Percentiles rank a stretch among this genome's conserved stretches.
Evolutionary conservation across 202 grass and related monocot species (phyloP).

Genomic region (Schoenoplectus tabernaemontani): DNA sequence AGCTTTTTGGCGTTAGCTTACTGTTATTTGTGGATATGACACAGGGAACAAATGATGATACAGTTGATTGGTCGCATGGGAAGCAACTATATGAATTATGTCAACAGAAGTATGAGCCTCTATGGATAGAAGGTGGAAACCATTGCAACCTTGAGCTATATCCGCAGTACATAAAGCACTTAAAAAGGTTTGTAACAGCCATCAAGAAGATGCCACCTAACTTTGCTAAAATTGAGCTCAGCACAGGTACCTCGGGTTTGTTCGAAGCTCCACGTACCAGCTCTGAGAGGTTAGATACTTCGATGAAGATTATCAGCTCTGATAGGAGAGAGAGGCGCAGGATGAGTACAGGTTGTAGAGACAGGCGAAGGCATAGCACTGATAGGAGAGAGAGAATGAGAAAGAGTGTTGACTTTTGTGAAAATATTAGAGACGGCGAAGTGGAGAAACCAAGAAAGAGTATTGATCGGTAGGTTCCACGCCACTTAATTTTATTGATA

Average conservation of each 20-base stretch:
- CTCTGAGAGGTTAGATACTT: conserved; percentile 31
- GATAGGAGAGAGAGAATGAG: conserved; percentile 56
- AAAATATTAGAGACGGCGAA: conserved; percentile 29
- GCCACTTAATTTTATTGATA: not conserved
- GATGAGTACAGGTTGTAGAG: conserved; percentile 35
- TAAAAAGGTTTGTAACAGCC: conserved; percentile 61
- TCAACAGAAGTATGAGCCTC: conserved; percentile 79
- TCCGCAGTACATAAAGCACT: conserved; percentile 64
- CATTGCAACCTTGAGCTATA: conserved; percentile 72
- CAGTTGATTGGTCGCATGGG: conserved; percentile 67
- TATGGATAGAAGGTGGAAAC: conserved; percentile 82
- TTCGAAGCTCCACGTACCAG: conserved; percentile 26
- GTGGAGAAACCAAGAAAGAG: conserved; percentile 93
- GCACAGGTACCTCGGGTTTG: conserved; percentile 18
- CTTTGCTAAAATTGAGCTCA: conserved; percentile 25
- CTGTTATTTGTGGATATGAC: conserved; percentile 26
- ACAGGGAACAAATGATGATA: conserved; percentile 72
- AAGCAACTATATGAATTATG: conserved; percentile 74
- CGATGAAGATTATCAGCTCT: conserved; percentile 45
- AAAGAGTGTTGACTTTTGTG: conserved; percentile 55
- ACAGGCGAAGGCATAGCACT: conserved; percentile 50
- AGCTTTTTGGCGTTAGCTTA: not conserved
- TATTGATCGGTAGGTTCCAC: conserved; percentile 56
- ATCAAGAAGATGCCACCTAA: conserved; percentile 42
- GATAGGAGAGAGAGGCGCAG: conserved; percentile 35